Base-by-base conservation (phyloP, 108 stramenopile genomes). In the Parmales sp. region DNA sequence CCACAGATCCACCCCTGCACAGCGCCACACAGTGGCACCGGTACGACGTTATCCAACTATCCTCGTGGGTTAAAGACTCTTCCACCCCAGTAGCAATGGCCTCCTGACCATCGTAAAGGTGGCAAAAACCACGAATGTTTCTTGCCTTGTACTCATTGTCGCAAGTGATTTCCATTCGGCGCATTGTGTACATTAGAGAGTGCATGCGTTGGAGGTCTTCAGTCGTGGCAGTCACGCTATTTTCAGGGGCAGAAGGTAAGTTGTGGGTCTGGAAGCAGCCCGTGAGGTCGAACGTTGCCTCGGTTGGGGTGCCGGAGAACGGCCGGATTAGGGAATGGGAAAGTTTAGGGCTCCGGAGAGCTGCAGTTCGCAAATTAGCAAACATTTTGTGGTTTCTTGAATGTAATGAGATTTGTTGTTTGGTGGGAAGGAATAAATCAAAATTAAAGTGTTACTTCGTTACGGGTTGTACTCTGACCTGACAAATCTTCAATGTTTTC, bases 121-220 rank as follows among this genome's bases (percentile, higher is more conserved):
- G 98, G 77, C 98, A 99, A 70, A 99, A 99, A 64, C 98, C 98
- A 50, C 98, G 95, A 86, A 99, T 99, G 76, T 76, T 83, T 1
- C 84, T 81, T 5, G 91, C 88, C 88, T 99, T 99, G 89, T 99
- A 99, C 75, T 99, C 98, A 51, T 95, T 97, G 74, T 99, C 98
- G 70, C 95, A 96, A 9, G 98, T 96, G 80, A 99, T 98, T 79
- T 99, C 98, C 98, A 99, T 99, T 45, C 98, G 90, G 67, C 98
- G 94, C 94, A 99, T 97, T 16, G 91, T 95, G 90, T 96, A 95
- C 98, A 99, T 99, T 37, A 88, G 68, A 80, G 92, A 82, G 69
- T 96, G 95, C 81, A 93, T 94, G 5, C 66, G 68, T 49, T 93
- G 51, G 38, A 98, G 81, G 72, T 99, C 96, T 60, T 95, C 92